phyloP scores from a whole-genome alignment of 2,329 filamentous ascomycete species.

The Ophiosphaerella korrae region DNA sequence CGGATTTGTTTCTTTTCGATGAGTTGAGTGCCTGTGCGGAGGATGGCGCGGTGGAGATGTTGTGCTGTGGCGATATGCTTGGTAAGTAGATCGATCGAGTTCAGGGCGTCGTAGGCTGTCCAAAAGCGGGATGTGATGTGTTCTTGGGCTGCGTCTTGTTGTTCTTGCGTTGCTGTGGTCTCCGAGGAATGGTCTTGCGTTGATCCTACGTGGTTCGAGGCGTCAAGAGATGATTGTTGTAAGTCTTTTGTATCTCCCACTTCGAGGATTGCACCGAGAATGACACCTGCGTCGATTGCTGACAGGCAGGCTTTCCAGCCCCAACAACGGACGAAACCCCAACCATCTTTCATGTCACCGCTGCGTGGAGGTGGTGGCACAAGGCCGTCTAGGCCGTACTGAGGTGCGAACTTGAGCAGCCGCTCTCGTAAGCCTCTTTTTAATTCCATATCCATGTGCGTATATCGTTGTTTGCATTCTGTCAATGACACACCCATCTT shows the following conservation, averaged over 20 bases:
- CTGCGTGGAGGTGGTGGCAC: slow-evolving; percentile 72
- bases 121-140: slow-evolving; percentile 60
- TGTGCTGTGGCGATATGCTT: slow-evolving; percentile 81
- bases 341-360: slow-evolving; percentile 81
- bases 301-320: slow-evolving; percentile 95
- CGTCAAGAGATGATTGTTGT: slow-evolving; percentile 37
- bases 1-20: slow-evolving; percentile 94
- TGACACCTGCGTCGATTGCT: slow-evolving; percentile 90
- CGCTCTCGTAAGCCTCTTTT: slow-evolving; percentile 86
- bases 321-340: slow-evolving; percentile 97
- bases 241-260: slow-evolving; percentile 68
- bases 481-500: slow-evolving; percentile 97
- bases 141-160: slow-evolving; percentile 47
- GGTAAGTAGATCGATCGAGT: slow-evolving; percentile 70
- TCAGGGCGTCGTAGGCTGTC: slow-evolving; percentile 63
- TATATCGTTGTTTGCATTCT: slow-evolving; percentile 94
- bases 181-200: slow-evolving; percentile 33
- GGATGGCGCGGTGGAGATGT: slow-evolving; percentile 87
- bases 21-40: slow-evolving; percentile 86
- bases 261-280: slow-evolving; percentile 89
- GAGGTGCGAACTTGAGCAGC: slow-evolving; percentile 85
- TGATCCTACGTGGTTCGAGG: slow-evolving; percentile 32
- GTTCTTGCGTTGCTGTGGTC: slow-evolving; percentile 25
- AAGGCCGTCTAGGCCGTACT: slow-evolving; percentile 93
- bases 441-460: slow-evolving; percentile 97